These are phyloP conservation scores for Fraxinus pennsylvanica DNA, from an alignment of 257 asterid genomes.

Conservation along the genomic window DNA sequence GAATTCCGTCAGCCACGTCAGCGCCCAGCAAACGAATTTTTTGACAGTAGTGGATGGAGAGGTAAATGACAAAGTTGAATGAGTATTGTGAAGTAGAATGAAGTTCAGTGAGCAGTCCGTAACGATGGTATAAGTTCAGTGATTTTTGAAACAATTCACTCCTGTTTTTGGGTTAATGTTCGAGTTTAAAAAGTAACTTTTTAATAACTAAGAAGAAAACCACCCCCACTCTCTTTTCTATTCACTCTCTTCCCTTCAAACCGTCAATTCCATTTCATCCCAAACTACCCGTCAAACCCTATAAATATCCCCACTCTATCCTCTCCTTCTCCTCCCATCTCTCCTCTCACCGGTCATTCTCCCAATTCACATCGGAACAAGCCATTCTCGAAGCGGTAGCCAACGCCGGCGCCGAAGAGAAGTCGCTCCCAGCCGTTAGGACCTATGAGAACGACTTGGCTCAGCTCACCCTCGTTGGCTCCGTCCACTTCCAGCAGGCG, in stretches of 20 bases:
- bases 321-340: slow-evolving; percentile 21
- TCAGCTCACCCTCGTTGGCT: slow-evolving; percentile 72
- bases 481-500: slow-evolving; percentile 76
- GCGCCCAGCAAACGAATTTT: too few relatives aligned
- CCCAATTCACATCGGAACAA: slow-evolving; percentile 47
- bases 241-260: slow-evolving; percentile 24
- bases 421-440: slow-evolving; percentile 60
- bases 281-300: slow-evolving; percentile 25
- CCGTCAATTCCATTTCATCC: slow-evolving; percentile 24
- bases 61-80: too few relatives aligned
- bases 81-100: too few relatives aligned
- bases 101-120: too few relatives aligned
- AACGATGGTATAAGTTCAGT: too few relatives aligned
- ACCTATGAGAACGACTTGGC: slow-evolving; percentile 73
- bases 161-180: too few relatives aligned
- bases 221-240: slow-evolving; percentile 28
- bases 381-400: slow-evolving; percentile 58
- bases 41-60: too few relatives aligned
- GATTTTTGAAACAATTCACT: too few relatives aligned
- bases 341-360: slow-evolving; percentile 30
- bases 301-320: slow-evolving; percentile 17
- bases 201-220: too few relatives aligned
- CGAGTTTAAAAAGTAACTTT: too few relatives aligned
- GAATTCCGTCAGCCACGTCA: too few relatives aligned
- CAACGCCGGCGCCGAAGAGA: slow-evolving; percentile 37